Evolutionary conservation across 2,329 filamentous ascomycete species (phyloP), one percentile per base, ranked within the genome.

Genomic region (Rutstroemia sp.): DNA sequence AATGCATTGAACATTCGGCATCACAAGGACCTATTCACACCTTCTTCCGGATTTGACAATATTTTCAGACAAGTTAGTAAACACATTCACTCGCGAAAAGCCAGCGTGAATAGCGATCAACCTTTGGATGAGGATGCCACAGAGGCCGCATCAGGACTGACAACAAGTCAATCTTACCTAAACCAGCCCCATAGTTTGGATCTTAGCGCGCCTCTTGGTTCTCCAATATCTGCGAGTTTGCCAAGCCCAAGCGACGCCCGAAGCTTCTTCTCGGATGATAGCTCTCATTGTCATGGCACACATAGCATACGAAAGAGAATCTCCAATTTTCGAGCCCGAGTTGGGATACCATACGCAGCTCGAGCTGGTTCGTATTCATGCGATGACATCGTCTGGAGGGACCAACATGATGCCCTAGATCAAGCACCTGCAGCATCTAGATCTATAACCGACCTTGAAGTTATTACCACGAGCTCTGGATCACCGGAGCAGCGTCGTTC

Each of bases 181-280:
- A 57, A 27, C 50, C 49, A 51, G 17, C 53, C 63, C 25, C 54
- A 58, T 8, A 53, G 30, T n/a, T 48, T 50, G 41, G 47, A 58
- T 49, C 41, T 52, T 48, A 21, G 41, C 48, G 37, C 23, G 17
- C 46, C 48, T 37, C 51, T 38, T 23, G 48, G 51, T 45, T 58
- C 53, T 34, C 41, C 56, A 52, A 49, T 51, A 52, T 50, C 59
- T 42, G 30, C 50, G n/a, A 58, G 60, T 48, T 60, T 61, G 45
- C 38, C 62, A 25, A 63, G 59, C 42, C 56, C 61, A 10, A 42
- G 59, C 8, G 69, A 68, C 57, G 66, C 62, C 23, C 64, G 59
- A 48, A 72, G 70, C 54, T 71, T 70, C 48, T 72, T 72, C 50
- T 73, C 71, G 2, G 69, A 72, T 57, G 66, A 72, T 49, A 73